Evolutionary conservation across 1,284 basidiomycete genomes (phyloP).

Genomic region (Coniferiporia sulphurascens): DNA sequence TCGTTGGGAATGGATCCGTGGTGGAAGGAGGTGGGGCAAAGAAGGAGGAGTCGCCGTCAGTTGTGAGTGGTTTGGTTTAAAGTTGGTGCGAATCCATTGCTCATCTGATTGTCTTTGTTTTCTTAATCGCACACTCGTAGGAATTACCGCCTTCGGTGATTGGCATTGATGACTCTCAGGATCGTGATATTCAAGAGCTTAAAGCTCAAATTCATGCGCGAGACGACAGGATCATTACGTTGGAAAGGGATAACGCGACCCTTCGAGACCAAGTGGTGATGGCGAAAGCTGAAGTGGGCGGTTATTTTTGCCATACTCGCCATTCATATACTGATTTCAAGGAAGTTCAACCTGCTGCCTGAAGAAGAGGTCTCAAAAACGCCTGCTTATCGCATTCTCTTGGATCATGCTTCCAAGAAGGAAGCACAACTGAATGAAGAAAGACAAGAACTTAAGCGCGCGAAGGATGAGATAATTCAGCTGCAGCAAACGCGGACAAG

Average conservation of each 20-base stretch:
- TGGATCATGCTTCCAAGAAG: conserved; percentile 40
- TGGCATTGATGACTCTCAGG: not conserved
- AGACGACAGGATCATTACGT: not conserved
- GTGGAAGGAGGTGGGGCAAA: conserved; percentile 19
- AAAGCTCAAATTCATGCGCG: not conserved
- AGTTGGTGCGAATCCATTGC: conserved; percentile 53
- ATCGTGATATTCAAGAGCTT: conserved; percentile 3
- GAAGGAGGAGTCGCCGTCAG: conserved; percentile 6
- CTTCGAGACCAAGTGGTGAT: conserved; percentile 14
- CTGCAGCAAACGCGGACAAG: conserved; percentile 37
- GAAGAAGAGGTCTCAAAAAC: conserved; percentile 42
- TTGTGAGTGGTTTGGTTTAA: conserved; percentile 61
- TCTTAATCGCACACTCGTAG: not conserved
- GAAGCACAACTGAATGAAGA: conserved; percentile 39
- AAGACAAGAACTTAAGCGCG: conserved; percentile 27
- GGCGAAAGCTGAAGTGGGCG: conserved; percentile 17
- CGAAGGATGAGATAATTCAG: conserved; percentile 2
- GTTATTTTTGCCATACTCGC: not conserved
- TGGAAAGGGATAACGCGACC: conserved; percentile 9
- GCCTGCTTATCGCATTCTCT: conserved; percentile 44
- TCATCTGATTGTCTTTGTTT: conserved; percentile 33
- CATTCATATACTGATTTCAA: conserved; percentile 9
- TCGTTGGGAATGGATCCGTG: conserved; percentile 40
- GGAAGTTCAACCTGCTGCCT: conserved; percentile 41
- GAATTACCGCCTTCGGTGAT: not conserved